A percentile compares a stretch with the other conserved stretches of the same genome.
Evolutionary conservation across 2,329 filamentous ascomycete genomes (phyloP).

Genomic region (Arthrobotrys sphaeroides): DNA sequence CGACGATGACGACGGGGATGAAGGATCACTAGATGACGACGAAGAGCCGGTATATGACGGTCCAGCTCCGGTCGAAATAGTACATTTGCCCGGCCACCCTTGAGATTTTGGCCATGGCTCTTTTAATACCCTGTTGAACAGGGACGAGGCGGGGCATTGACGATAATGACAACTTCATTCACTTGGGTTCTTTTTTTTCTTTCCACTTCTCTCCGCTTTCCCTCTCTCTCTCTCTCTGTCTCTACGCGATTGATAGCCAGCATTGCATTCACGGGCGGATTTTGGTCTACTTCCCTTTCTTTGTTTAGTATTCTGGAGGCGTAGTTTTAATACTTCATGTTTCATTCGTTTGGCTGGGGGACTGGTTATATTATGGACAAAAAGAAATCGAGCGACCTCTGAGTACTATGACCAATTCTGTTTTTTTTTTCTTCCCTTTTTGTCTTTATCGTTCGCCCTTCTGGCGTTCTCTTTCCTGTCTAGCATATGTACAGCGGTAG

Average conservation of each 20-base stretch:
- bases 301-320: slow-evolving; percentile 16
- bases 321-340: slow-evolving; percentile 1
- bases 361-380: not conserved
- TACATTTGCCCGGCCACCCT: slow-evolving; percentile 48
- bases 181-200: not conserved
- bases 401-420: too few species aligned
- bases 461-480: not conserved
- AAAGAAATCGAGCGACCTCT: not conserved
- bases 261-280: slow-evolving; percentile 31
- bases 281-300: not conserved
- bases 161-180: slow-evolving; percentile 9
- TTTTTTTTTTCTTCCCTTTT: not conserved
- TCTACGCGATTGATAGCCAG: slow-evolving; percentile 28
- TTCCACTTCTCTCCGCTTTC: not conserved
- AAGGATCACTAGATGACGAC: slow-evolving; percentile 1
- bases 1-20: slow-evolving; percentile 22
- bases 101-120: not conserved
- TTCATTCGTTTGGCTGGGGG: not conserved
- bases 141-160: slow-evolving; percentile 1
- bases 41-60: slow-evolving; percentile 32
- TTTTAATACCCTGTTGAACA: slow-evolving; percentile 12
- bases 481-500: not conserved
- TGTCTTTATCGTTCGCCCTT: not conserved
- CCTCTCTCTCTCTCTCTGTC: not conserved
- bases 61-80: slow-evolving; percentile 37